phyloP scores from a whole-genome alignment of 2,329 filamentous ascomycete species.

The Pseudocercospora pini-densiflorae region DNA sequence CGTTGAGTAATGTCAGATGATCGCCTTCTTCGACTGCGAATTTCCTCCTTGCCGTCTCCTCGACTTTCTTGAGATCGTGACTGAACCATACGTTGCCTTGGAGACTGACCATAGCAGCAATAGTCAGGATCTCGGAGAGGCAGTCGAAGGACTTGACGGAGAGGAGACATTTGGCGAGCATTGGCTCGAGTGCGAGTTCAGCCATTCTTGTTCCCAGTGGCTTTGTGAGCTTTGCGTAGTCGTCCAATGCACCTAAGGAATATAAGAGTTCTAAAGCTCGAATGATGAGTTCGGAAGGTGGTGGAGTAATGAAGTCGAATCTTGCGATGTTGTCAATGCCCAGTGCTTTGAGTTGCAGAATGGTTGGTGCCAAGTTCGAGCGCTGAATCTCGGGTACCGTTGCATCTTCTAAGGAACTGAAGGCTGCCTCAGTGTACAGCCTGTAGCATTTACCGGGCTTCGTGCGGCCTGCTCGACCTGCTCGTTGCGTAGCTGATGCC shows the following conservation, averaged over 20 bases:
- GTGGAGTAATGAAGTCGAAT: conserved; percentile 86
- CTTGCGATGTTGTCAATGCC: conserved; percentile 93
- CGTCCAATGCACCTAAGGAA: conserved; percentile 82
- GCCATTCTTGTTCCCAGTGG: conserved; percentile 92
- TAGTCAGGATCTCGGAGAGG: conserved; percentile 82
- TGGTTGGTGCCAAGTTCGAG: conserved; percentile 83
- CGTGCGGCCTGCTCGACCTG: conserved; percentile 87
- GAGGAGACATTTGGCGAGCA: conserved; percentile 90
- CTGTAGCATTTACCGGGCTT: conserved; percentile 92
- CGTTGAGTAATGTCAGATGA: conserved; percentile 88
- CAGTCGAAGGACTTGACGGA: conserved; percentile 76
- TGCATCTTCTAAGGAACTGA: conserved; percentile 66
- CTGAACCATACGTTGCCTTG: conserved; percentile 83
- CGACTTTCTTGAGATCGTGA: conserved; percentile 74
- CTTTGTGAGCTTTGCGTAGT: conserved; percentile 86
- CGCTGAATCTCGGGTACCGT: conserved; percentile 91
- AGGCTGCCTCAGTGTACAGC: conserved; percentile 81
- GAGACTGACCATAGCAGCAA: conserved; percentile 91
- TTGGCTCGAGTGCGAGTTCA: conserved; percentile 88
- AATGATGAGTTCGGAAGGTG: conserved; percentile 81
- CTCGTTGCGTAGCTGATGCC: conserved; percentile 88
- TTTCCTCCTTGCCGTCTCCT: conserved; percentile 74
- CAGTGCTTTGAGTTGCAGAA: conserved; percentile 91
- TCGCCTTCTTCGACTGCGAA: conserved; percentile 95
- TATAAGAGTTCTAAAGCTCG: conserved; percentile 88